These are phyloP conservation scores for Crotalaria pallida DNA, from an alignment of 306 rosid species.

Conservation along the genomic window DNA sequence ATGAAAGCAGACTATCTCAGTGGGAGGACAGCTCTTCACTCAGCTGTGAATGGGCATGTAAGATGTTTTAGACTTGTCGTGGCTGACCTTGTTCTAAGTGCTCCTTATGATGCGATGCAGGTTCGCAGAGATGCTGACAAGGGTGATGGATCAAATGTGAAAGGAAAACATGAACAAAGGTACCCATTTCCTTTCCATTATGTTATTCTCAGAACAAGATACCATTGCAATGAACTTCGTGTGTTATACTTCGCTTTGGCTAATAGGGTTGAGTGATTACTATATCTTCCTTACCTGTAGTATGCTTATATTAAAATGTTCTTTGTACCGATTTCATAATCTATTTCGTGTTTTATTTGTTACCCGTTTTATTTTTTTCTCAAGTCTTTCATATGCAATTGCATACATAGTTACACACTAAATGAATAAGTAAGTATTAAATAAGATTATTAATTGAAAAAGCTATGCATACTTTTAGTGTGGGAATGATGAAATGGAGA, in stretches of 20 bases:
- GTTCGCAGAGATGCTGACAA: too few species aligned
- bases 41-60: constrained; percentile 78
- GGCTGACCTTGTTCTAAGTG: too few species aligned
- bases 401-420: background rate
- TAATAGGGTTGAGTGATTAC: background rate
- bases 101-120: too few species aligned
- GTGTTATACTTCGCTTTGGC: background rate
- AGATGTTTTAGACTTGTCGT: constrained; percentile 78
- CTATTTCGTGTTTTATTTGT: background rate
- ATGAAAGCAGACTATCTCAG: constrained; percentile 86
- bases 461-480: too few species aligned
- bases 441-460: background rate
- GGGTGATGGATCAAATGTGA: too few species aligned
- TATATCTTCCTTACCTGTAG: background rate
- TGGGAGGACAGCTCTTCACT: constrained; percentile 92
- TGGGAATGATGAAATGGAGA: too few species aligned
- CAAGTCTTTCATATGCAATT: background rate
- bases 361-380: background rate
- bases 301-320: background rate
- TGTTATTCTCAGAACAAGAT: too few species aligned
- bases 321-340: background rate
- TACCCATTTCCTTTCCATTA: too few species aligned
- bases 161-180: too few species aligned
- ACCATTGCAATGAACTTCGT: background rate
- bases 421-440: background rate